These are phyloP conservation scores for Talaromyces adpressus DNA, from an alignment of 495 filamentous ascomycete genomes.

Conservation along the genomic window DNA sequence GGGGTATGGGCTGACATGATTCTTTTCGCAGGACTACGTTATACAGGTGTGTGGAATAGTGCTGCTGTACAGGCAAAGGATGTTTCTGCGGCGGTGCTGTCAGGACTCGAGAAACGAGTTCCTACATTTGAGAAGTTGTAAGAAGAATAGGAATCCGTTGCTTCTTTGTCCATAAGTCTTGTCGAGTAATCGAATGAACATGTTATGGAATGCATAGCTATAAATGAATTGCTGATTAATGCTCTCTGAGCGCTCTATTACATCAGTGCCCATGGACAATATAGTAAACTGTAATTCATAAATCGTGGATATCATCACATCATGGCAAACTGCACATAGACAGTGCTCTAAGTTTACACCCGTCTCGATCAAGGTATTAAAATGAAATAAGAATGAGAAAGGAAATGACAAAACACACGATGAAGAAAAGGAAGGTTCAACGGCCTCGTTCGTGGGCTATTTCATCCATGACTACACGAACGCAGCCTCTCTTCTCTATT, in stretches of 20 bases:
- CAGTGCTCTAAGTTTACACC: not conserved
- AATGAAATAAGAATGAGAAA: not conserved
- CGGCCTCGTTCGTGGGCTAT: not conserved
- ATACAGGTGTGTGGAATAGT: slow-evolving; percentile 82
- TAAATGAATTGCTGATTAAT: not conserved
- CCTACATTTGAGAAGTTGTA: slow-evolving; percentile 85
- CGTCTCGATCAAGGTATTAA: not conserved
- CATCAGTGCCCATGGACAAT: not conserved
- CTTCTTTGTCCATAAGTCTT: not conserved
- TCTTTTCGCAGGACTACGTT: slow-evolving; percentile 57
- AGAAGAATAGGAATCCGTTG: slow-evolving; percentile 10
- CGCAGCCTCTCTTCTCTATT: slow-evolving; percentile 42
- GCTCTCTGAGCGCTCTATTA: not conserved
- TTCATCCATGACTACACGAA: slow-evolving; percentile 37
- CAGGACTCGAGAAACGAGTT: slow-evolving; percentile 71
- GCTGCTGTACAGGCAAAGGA: slow-evolving; percentile 77
- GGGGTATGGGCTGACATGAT: not conserved
- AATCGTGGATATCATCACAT: slow-evolving; percentile 3
- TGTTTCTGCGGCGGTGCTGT: slow-evolving; percentile 63
- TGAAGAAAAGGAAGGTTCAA: not conserved
- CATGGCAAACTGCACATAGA: not conserved
- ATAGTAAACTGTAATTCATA: not conserved
- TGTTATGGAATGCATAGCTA: not conserved
- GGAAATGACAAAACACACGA: not conserved
- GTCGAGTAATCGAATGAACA: not conserved